Evolutionary conservation across 164 flowering plant species (phyloP), one percentile per base, ranked within the genome.

Genomic region (Aristolochia fimbriata): DNA sequence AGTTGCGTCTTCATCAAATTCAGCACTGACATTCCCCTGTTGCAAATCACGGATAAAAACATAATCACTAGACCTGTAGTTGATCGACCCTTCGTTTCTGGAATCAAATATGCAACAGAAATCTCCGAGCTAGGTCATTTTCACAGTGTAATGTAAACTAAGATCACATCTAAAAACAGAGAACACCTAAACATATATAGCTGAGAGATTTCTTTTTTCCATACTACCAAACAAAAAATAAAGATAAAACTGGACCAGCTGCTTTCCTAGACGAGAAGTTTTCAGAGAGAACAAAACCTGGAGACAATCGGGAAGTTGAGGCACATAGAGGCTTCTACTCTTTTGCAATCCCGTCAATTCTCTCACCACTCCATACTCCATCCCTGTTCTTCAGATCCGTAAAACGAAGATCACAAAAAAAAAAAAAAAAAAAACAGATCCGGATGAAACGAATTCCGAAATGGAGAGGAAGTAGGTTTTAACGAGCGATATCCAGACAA

Each of bases 271-370:
- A 3, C 43, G 43, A 37, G 8, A 10, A 1, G 4, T 37, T 37
- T 37, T 7, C 8, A 7, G 43, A 6, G 12, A 6, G 24, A 57
- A 43, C 41, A 47, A 11, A 14, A 69, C 68, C 65, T 64, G 65
- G 22, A 69, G 72, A 24, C 61, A 60, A 22, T 52, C 57, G 27
- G 72, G 72, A 49, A 69, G 72, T 31, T 69, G 68, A 5, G 72
- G 68, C 21, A 59, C 37, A 27, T 69, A 69, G 33, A 59, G 31
- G 13, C 68, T 60, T 19, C 72, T 56, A 1, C 55, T 51, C 48
- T 69, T 64, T 65, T 69, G 72, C 51, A 69, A 30, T 27, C 52
- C 62, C 25, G 68, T 49, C 19, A 69, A 41, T 47, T 69, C 58
- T 17, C 41, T 55, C 45, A 16, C 41, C 21, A 31, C 17, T 16